These are phyloP conservation scores for Austroboletus novae-zelandiae DNA, from an alignment of 1,284 basidiomycete species.

Conservation along the genomic window DNA sequence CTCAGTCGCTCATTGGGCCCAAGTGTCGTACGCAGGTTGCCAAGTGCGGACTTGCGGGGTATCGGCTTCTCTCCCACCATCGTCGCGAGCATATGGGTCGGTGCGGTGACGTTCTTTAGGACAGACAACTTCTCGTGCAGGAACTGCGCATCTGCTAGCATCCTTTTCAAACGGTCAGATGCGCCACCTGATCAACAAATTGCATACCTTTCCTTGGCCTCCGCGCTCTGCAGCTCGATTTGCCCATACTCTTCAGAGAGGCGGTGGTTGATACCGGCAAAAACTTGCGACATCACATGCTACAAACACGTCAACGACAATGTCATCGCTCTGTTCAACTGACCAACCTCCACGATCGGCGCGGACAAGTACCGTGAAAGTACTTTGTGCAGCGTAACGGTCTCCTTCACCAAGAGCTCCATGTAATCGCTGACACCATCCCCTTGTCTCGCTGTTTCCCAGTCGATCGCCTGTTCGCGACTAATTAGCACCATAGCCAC, in stretches of 20 bases:
- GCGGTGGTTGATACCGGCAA: slow-evolving; percentile 86
- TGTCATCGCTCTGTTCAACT: background rate
- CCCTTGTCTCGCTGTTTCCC: slow-evolving; percentile 60
- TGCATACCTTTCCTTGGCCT: slow-evolving; percentile 78
- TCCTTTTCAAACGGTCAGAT: slow-evolving; percentile 41
- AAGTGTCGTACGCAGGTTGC: slow-evolving; percentile 20
- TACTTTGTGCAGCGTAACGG: slow-evolving; percentile 94
- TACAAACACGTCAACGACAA: slow-evolving; percentile 30
- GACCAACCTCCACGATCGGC: slow-evolving; percentile 72
- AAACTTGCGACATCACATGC: slow-evolving; percentile 91
- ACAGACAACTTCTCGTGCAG: slow-evolving; percentile 70
- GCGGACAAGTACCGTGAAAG: slow-evolving; percentile 85
- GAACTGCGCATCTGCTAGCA: slow-evolving; percentile 76
- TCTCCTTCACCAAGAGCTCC: slow-evolving; percentile 92
- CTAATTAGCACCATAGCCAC: slow-evolving; percentile 3
- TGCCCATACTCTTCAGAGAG: slow-evolving; percentile 81
- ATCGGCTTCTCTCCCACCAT: slow-evolving; percentile 74
- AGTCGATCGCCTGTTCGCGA: slow-evolving; percentile 63
- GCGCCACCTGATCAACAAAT: slow-evolving; percentile 2
- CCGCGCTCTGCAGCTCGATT: slow-evolving; percentile 77
- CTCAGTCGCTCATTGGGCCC: slow-evolving; percentile 35
- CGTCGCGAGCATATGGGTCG: slow-evolving; percentile 76
- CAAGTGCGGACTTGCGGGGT: slow-evolving; percentile 32
- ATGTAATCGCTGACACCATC: slow-evolving; percentile 79
- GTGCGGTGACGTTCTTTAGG: slow-evolving; percentile 66